Percentiles rank a stretch among this genome's conserved stretches.
phyloP scores from a whole-genome alignment of 2,329 filamentous ascomycete genomes.

The Calonectria hawksworthii region DNA sequence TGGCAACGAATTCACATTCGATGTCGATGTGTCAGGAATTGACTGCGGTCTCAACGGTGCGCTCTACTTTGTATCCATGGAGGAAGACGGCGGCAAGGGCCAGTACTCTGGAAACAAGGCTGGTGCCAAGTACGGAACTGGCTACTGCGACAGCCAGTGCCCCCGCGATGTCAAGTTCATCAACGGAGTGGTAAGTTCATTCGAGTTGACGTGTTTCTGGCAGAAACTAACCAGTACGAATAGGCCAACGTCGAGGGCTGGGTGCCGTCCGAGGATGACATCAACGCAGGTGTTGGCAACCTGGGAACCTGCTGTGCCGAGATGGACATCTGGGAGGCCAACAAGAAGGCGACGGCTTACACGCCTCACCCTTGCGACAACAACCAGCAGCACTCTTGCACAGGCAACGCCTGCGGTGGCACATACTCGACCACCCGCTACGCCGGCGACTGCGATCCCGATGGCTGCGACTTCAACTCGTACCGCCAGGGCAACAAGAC shows the following conservation, averaged over 20 bases:
- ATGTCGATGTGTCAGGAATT: conserved; percentile 77
- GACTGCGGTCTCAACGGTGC: conserved; percentile 81
- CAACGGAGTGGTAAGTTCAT: conserved; percentile 59
- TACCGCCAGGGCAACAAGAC: conserved; percentile 75
- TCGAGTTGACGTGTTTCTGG: conserved; percentile 36
- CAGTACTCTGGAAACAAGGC: conserved; percentile 66
- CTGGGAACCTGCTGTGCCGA: conserved; percentile 73
- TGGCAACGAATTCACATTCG: conserved; percentile 79
- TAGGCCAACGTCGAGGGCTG: conserved; percentile 68
- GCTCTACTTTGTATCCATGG: conserved; percentile 76
- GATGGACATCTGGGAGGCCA: conserved; percentile 76
- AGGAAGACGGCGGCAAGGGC: conserved; percentile 66
- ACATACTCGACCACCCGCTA: conserved; percentile 69
- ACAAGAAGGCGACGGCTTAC: conserved; percentile 73
- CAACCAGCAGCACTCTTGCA: conserved; percentile 65
- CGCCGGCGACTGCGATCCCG: conserved; percentile 74
- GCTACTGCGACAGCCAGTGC: conserved; percentile 67
- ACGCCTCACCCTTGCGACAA: conserved; percentile 75
- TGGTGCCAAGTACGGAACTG: conserved; percentile 72
- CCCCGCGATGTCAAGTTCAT: conserved; percentile 71
- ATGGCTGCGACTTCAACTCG: conserved; percentile 79
- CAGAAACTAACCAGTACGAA: not conserved
- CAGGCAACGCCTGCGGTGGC: conserved; percentile 65
- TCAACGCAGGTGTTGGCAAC: conserved; percentile 66
- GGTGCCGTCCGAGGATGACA: conserved; percentile 64